A percentile compares a stretch with the other conserved stretches of the same genome.
phyloP scores from a whole-genome alignment of 345 rosid genomes.

The Salix koriyanagi region DNA sequence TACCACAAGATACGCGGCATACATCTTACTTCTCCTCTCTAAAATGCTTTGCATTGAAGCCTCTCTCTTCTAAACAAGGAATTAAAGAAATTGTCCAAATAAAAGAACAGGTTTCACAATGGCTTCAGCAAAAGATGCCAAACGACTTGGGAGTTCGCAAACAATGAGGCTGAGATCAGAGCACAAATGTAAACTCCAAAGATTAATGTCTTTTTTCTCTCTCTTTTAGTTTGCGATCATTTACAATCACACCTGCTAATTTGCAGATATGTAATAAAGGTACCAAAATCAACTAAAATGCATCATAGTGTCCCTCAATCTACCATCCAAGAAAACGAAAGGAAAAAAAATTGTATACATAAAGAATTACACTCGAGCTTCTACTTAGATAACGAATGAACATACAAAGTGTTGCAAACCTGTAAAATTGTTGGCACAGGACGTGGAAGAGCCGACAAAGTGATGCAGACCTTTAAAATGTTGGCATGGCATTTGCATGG shows the following conservation, averaged over 20 bases:
- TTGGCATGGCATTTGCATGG: background rate
- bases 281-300: slow-evolving; percentile 9
- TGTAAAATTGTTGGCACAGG: slow-evolving; percentile 8
- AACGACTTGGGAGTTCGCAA: background rate
- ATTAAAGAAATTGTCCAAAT: background rate
- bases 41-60: background rate
- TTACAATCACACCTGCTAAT: slow-evolving; percentile 14
- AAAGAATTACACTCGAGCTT: slow-evolving; percentile 24
- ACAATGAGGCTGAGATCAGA: background rate
- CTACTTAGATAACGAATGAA: slow-evolving; percentile 7
- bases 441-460: background rate
- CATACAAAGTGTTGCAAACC: slow-evolving; percentile 23
- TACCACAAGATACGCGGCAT: background rate
- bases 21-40: background rate
- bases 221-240: slow-evolving; percentile 1
- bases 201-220: background rate
- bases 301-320: slow-evolving; percentile 9
- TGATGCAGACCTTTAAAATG: slow-evolving; percentile 26
- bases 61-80: background rate
- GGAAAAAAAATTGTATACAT: slow-evolving; percentile 21
- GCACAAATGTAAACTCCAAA: background rate
- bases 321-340: background rate
- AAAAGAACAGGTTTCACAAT: background rate
- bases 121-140: background rate
- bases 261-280: background rate